Conservation (phyloP, 768 basidiomycete species). For the Leccinum uliginosum region DNA sequence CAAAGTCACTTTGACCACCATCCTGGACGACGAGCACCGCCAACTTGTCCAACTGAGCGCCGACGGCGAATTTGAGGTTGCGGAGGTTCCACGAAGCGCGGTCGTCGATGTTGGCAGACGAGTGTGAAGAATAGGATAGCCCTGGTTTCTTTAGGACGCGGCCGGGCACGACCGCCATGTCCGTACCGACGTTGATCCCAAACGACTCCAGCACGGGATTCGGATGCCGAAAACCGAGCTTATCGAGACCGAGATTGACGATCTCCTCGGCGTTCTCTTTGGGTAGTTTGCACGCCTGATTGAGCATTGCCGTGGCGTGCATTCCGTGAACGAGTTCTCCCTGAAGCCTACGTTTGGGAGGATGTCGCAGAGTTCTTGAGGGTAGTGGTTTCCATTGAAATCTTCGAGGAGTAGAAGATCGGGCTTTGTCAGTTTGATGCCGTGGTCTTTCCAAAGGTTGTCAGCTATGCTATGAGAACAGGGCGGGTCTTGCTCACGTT, state of each 20-base stretch:
- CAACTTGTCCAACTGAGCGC: constrained; percentile 56
- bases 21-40: constrained; percentile 67
- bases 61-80: constrained; percentile 52
- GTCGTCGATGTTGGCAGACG: constrained; percentile 29
- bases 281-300: constrained; percentile 42
- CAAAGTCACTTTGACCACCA: constrained; percentile 51
- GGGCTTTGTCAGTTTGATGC: constrained; percentile 33
- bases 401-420: constrained; percentile 39
- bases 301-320: constrained; percentile 47
- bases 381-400: constrained; percentile 33
- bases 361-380: constrained; percentile 47
- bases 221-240: constrained; percentile 37
- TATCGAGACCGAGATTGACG: constrained; percentile 35
- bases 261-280: constrained; percentile 44
- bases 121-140: constrained; percentile 36
- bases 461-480: background rate
- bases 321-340: constrained; percentile 45
- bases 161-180: constrained; percentile 54
- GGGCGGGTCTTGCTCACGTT: constrained; percentile 29
- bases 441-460: constrained; percentile 32
- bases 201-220: constrained; percentile 36
- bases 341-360: constrained; percentile 35
- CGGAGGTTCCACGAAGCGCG: constrained; percentile 51
- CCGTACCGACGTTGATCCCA: constrained; percentile 38
- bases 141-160: constrained; percentile 44